Evolutionary conservation across 169 alveolate species (phyloP).

Genomic region (Ichthyophthirius multifiliis): DNA sequence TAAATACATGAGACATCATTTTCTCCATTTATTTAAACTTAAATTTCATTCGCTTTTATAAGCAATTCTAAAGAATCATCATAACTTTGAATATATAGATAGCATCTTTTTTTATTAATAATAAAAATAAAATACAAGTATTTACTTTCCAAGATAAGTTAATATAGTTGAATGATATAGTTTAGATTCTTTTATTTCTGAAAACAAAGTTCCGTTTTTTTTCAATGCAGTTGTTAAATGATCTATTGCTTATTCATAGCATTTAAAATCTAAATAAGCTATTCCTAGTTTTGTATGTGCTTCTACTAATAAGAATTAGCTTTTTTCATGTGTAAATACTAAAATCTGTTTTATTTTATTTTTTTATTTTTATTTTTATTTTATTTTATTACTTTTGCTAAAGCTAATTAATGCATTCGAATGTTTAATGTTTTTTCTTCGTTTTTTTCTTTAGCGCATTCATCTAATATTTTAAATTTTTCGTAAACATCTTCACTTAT

Average conservation of each 20-base stretch:
- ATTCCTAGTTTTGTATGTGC: slow-evolving; percentile 77
- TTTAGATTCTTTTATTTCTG: slow-evolving; percentile 64
- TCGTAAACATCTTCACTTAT: slow-evolving; percentile 75
- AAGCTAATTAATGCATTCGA: slow-evolving; percentile 67
- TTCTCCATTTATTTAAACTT: slow-evolving; percentile 35
- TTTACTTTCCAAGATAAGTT: slow-evolving; percentile 69
- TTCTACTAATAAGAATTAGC: slow-evolving; percentile 51
- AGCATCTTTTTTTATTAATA: no score
- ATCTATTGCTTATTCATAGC: slow-evolving; percentile 77
- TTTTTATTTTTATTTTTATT: no score
- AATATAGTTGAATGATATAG: slow-evolving; percentile 64
- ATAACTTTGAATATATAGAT: slow-evolving; percentile 31
- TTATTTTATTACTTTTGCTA: no score
- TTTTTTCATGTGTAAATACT: slow-evolving; percentile 68
- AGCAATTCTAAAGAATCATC: slow-evolving; percentile 43
- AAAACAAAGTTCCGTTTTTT: slow-evolving; percentile 65
- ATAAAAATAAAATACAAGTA: no score
- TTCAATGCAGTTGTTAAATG: slow-evolving; percentile 77
- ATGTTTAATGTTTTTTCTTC: slow-evolving; percentile 50
- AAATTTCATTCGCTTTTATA: slow-evolving; percentile 42
- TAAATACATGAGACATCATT: slow-evolving; percentile 2
- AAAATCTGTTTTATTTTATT: no score
- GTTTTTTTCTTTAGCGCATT: slow-evolving; percentile 35
- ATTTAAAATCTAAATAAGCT: slow-evolving; percentile 62
- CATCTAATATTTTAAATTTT: slow-evolving; percentile 53